Conservation (phyloP, 208 protist species). For the Endotrypanum monterogeii region DNA sequence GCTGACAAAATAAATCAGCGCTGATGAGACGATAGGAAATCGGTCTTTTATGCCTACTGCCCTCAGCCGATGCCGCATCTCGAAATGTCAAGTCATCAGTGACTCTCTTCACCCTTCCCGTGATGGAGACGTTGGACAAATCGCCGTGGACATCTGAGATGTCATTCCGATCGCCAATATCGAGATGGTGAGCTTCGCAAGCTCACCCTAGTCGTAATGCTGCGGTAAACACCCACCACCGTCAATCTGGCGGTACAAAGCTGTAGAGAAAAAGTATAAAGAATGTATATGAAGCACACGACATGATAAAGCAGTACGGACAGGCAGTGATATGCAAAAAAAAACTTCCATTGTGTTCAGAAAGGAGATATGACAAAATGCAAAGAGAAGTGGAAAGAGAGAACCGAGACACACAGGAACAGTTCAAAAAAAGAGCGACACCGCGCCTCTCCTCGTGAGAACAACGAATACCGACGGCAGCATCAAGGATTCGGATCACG, state of each 20-base stretch:
- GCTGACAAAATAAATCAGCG: slow-evolving; percentile 44
- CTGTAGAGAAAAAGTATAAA: background rate
- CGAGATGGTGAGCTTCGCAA: slow-evolving; percentile 23
- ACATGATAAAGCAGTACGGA: too few relatives aligned
- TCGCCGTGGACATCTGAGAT: slow-evolving; percentile 46
- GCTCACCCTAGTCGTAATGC: background rate
- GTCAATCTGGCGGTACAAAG: slow-evolving; percentile 15
- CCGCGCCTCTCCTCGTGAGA: background rate
- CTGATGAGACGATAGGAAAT: slow-evolving; percentile 34
- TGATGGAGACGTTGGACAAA: slow-evolving; percentile 40
- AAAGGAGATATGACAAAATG: background rate
- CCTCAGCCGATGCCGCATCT: slow-evolving; percentile 28
- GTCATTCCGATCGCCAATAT: slow-evolving; percentile 36
- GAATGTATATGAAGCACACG: background rate
- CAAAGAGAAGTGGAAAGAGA: slow-evolving; percentile 9
- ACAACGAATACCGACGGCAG: background rate
- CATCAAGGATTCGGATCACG: background rate
- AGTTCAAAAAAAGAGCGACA: background rate
- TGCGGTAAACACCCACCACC: slow-evolving; percentile 36
- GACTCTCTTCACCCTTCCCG: slow-evolving; percentile 34
- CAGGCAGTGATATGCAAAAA: too few relatives aligned
- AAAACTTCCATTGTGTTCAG: too few relatives aligned
- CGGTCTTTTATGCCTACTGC: slow-evolving; percentile 6
- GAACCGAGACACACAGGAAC: background rate
- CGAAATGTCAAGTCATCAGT: slow-evolving; percentile 42